Evolutionary conservation across 2,329 filamentous ascomycete genomes (phyloP), one percentile per base, ranked within the genome.

Genomic region (Alternaria brassicae): DNA sequence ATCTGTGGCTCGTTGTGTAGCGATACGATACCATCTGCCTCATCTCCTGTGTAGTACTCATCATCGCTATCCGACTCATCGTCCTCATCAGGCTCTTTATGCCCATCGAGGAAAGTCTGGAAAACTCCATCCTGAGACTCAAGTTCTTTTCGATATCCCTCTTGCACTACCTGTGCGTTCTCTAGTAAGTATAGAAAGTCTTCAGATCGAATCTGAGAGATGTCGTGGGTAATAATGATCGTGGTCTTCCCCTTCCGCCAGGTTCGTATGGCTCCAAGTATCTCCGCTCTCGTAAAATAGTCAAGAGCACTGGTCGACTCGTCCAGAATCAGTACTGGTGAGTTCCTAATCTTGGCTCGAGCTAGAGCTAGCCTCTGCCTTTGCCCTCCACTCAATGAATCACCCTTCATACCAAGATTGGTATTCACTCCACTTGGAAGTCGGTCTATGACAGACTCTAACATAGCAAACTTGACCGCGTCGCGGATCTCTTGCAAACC

Each of bases 171-270:
- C 0, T 73, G 74, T 0, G 91, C 90, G 10, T 87, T 79, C 30
- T 94, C 89, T 73, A 98, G 80, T 10, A 97, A 85, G 66, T 93
- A 96, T 0, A 96, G 85, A 62, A 89, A 93, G 63, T 98, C 93
- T 0, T 88, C 76, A 0, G 86, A 79, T 4, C 80, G 75, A 9
- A 98, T 94, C 65, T 94, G 90, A 0, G 87, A 85, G 30, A 95
- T 85, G 64, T 98, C 92, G 71, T 98, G 94, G 0, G 95, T 97
- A 68, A 98, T 94, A 65, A 98, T 87, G 51, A 98, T 91, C 0
- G 94, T 98, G 0, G 93, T 97, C 74, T 91, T 95, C 0, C 86
- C 89, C 34, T 79, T 81, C 21, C 95, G 85, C 94, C 93, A 97
- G 19, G 84, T 72, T 7, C 92, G 84, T 52, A 97, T 89, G 0